These are phyloP conservation scores for Coniochaeta sp. DNA, from an alignment of 2,329 filamentous ascomycete genomes.

Conservation along the genomic window DNA sequence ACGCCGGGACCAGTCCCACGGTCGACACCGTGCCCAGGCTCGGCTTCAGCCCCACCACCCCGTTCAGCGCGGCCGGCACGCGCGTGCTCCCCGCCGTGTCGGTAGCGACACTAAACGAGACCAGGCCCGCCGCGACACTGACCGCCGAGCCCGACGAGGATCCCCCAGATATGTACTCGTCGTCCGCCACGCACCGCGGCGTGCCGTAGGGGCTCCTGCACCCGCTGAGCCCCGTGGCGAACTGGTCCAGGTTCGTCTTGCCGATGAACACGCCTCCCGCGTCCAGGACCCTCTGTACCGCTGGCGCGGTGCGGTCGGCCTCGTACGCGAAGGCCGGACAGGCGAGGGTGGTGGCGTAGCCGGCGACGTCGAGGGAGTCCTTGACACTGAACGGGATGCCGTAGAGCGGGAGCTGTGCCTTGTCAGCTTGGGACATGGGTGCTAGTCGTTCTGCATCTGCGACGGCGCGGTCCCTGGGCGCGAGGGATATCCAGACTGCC, in stretches of 20 bases:
- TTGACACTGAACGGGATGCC: conserved; percentile 49
- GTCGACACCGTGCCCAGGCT: conserved; percentile 40
- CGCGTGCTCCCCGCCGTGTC: conserved; percentile 47
- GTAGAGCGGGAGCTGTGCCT: conserved; percentile 35
- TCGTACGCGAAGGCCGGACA: conserved; percentile 40
- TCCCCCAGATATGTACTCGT: conserved; percentile 30
- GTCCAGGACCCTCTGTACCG: conserved; percentile 35
- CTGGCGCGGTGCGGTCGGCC: conserved; percentile 33
- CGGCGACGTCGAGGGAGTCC: conserved; percentile 46
- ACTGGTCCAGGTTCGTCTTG: conserved; percentile 52
- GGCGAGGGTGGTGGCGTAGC: conserved; percentile 40
- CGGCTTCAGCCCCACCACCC: conserved; percentile 40
- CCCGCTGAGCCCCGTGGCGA: conserved; percentile 55
- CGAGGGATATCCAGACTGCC: conserved; percentile 41
- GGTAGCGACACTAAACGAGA: conserved; percentile 46
- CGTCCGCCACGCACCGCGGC: conserved; percentile 24
- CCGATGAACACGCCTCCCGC: conserved; percentile 49
- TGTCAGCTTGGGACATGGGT: conserved; percentile 25
- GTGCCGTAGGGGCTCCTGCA: conserved; percentile 48
- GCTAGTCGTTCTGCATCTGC: conserved; percentile 30
- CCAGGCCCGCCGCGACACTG: conserved; percentile 40
- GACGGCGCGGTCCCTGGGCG: conserved; percentile 26
- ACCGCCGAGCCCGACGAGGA: conserved; percentile 48
- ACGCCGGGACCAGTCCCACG: conserved; percentile 40
- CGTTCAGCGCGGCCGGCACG: conserved; percentile 44